Percentiles rank a stretch among this genome's conserved stretches.
Evolutionary conservation across 1,284 basidiomycete genomes (phyloP).

Genomic region (Puccinia polysora): DNA sequence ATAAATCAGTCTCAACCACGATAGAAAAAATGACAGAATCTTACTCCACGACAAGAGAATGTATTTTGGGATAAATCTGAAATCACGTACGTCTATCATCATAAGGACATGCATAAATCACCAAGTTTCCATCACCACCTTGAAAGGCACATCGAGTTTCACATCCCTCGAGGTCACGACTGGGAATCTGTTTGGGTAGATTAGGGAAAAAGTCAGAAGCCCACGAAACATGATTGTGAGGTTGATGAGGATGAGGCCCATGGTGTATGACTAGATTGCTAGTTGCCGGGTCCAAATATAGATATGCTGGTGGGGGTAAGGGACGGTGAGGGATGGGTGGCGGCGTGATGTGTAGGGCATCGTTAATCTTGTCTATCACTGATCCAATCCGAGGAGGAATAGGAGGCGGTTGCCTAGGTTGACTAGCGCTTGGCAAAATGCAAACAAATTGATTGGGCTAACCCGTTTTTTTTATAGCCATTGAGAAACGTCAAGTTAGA

Average conservation of each 20-base stretch:
- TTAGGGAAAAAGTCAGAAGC: constrained; percentile 35
- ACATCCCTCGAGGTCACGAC: not conserved
- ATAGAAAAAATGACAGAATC: no score
- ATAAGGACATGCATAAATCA: constrained; percentile 37
- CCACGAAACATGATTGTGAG: constrained; percentile 36
- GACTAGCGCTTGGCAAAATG: constrained; percentile 2
- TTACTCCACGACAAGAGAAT: no score
- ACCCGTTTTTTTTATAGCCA: no score
- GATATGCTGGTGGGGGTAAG: constrained; percentile 17
- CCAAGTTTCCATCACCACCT: constrained; percentile 38
- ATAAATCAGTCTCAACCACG: no score
- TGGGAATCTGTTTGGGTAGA: constrained; percentile 30
- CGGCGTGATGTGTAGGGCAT: not conserved
- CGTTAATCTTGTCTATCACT: not conserved
- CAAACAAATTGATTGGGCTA: constrained; percentile 42
- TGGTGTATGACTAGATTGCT: constrained; percentile 39
- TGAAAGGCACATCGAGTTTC: constrained; percentile 39
- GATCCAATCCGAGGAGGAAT: constrained; percentile 25
- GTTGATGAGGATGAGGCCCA: constrained; percentile 21
- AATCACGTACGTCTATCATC: constrained; percentile 26
- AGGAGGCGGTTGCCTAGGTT: constrained; percentile 4
- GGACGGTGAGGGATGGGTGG: constrained; percentile 23
- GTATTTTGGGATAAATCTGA: not conserved
- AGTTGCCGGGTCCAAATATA: constrained; percentile 39
- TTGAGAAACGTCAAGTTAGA: no score